Base-by-base conservation (phyloP, 1,284 basidiomycete genomes). In the Chalciporus sp. region DNA sequence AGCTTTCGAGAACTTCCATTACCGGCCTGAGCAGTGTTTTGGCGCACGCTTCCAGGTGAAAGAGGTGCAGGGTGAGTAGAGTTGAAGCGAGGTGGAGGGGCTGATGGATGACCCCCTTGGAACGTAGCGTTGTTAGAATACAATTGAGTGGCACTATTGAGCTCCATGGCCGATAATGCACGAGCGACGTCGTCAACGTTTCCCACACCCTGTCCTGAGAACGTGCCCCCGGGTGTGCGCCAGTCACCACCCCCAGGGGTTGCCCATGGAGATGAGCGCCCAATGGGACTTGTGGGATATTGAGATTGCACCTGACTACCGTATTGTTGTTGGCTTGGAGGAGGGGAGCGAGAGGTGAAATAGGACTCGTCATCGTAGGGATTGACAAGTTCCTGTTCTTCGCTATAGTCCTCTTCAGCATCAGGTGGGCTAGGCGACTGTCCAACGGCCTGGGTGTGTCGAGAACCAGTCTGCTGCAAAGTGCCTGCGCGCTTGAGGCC, bases 131-230 rank as follows among this genome's bases (percentile, higher is more conserved):
- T 71, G 23, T 70, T 66, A 17, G 65, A 57, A 58, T 72, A 70
- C 42, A 64, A 43, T 47, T 76, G 74, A 54, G 70, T 72, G 41
- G 58, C 33, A 20, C 55, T 65, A 57, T 65, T 70, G 40, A 92
- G 71, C 60, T 90, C 88, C 48, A 91, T 75, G 19, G 80, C 71
- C 11, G 86, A 85, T 28, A 91, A 73, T 12, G 87, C 89, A 42
- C 84, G 82, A 61, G 86, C 81, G 19, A 92, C 85, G 53, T 92
- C 90, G 61, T 92, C 90, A 51, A 91, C 81, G 56, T 72, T 78
- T 43, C 70, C 43, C 7, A 44, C 64, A 35, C 61, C 69, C 44
- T 58, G 55, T 10, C 47, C 53, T 16, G 60, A 58, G 42, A 70
- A 70, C 17, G 70, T 58, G 14, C 70, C 69, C 41, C 74, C 72